Conservation (phyloP, 1,284 basidiomycete genomes). For the Fistulinella staudtii region DNA sequence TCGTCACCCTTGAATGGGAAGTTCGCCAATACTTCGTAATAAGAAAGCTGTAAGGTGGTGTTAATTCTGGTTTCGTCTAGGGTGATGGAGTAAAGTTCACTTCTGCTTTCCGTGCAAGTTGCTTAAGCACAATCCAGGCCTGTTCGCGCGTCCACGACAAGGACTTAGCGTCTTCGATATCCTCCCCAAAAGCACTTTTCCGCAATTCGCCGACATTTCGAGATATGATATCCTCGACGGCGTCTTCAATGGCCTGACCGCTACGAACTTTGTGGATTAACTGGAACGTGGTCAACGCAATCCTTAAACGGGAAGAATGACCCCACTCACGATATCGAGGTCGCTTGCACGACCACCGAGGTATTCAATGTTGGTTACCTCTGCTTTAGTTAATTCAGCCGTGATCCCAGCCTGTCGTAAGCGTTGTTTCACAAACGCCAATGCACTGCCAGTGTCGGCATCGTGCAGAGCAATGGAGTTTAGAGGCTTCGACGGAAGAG, state of each 20-base stretch:
- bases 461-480: slow-evolving; percentile 77
- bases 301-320: not conserved
- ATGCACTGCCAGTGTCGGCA: slow-evolving; percentile 77
- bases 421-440: slow-evolving; percentile 81
- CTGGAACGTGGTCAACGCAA: slow-evolving; percentile 35
- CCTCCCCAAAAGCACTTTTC: slow-evolving; percentile 93
- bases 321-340: slow-evolving; percentile 64
- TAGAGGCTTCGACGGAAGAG: slow-evolving; percentile 84
- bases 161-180: slow-evolving; percentile 78
- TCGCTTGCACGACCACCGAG: slow-evolving; percentile 88
- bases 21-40: slow-evolving; percentile 78
- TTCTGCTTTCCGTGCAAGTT: slow-evolving; percentile 69
- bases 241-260: slow-evolving; percentile 71
- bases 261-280: slow-evolving; percentile 83
- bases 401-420: slow-evolving; percentile 58
- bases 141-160: slow-evolving; percentile 86
- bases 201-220: slow-evolving; percentile 80
- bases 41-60: slow-evolving; percentile 55
- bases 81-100: slow-evolving; percentile 33
- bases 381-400: slow-evolving; percentile 48
- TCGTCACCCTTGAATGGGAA: slow-evolving; percentile 94
- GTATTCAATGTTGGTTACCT: slow-evolving; percentile 58
- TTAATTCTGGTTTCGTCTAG: not conserved
- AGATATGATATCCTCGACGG: slow-evolving; percentile 85
- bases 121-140: slow-evolving; percentile 82